These are phyloP conservation scores for Zelonia costaricensis DNA, from an alignment of 208 protist species.

Conservation along the genomic window DNA sequence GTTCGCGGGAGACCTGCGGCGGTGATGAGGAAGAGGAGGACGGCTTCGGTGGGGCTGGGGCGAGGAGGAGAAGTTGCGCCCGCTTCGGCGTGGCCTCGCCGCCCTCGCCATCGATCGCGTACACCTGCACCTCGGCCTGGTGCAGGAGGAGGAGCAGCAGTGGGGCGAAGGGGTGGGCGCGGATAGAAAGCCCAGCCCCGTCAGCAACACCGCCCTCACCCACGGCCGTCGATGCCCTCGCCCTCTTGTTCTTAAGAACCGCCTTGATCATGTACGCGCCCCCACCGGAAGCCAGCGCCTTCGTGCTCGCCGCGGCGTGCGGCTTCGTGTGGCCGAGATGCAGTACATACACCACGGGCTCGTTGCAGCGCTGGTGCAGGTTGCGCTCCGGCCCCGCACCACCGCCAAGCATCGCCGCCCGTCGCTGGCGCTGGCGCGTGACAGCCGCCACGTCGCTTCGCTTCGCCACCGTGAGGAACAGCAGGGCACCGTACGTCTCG, in stretches of 20 bases:
- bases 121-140: conserved; percentile 32
- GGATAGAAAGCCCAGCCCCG: conserved; percentile 22
- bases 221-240: neutral
- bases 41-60: neutral
- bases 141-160: conserved; percentile 27
- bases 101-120: conserved; percentile 16
- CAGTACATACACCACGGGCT: conserved; percentile 30
- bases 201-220: neutral
- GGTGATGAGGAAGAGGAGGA: conserved; percentile 15
- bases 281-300: conserved; percentile 8
- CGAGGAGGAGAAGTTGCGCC: conserved; percentile 16
- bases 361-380: conserved; percentile 14
- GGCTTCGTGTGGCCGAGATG: conserved; percentile 35
- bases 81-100: neutral
- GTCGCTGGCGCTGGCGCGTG: neutral
- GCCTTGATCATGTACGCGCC: conserved; percentile 34
- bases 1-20: neutral
- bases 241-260: conserved; percentile 1
- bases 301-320: conserved; percentile 17
- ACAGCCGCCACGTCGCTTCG: conserved; percentile 6
- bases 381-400: conserved; percentile 20
- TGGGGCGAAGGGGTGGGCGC: conserved; percentile 41
- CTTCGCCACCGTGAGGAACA: conserved; percentile 32
- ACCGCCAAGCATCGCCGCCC: neutral
- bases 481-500: conserved; percentile 32